Conservation (phyloP, 2,329 filamentous ascomycete genomes). For the Lachnellula hyalina region DNA sequence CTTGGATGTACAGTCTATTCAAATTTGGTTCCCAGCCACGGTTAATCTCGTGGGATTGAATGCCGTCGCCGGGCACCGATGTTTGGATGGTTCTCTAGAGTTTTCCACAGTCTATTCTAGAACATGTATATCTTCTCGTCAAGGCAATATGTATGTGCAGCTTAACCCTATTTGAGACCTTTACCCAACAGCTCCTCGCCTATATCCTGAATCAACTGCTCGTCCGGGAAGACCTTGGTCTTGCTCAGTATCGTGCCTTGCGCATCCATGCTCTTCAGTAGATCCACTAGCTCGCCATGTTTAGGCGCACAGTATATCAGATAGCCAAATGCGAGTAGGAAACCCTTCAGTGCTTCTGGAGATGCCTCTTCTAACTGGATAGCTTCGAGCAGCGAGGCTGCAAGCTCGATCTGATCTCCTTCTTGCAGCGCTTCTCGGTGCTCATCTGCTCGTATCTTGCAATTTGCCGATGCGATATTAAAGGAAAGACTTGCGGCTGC, state of each 20-base stretch:
- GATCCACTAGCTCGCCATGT: conserved; percentile 71
- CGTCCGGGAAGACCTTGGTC: conserved; percentile 49
- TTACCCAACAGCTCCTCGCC: conserved; percentile 38
- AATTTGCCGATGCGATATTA: conserved; percentile 71
- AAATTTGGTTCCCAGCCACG: neutral
- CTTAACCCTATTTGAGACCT: conserved; percentile 17
- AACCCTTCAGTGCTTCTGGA: conserved; percentile 68
- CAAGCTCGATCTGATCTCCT: conserved; percentile 71
- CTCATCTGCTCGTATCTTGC: conserved; percentile 55
- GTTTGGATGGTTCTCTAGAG: neutral
- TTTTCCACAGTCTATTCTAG: too few relatives aligned
- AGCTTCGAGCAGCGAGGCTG: conserved; percentile 75
- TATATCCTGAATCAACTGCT: conserved; percentile 51
- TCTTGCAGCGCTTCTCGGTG: conserved; percentile 56
- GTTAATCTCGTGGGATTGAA: neutral
- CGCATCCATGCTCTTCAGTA: conserved; percentile 75
- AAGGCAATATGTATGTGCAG: neutral
- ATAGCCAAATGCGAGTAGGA: conserved; percentile 70
- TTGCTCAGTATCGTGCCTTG: conserved; percentile 56
- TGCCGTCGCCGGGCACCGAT: neutral
- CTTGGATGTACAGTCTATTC: neutral
- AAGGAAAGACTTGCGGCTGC: conserved; percentile 79
- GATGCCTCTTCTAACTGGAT: conserved; percentile 55
- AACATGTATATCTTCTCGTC: too few relatives aligned
- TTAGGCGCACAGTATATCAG: conserved; percentile 65